Evolutionary conservation across 2,329 filamentous ascomycete genomes (phyloP).

Genomic region (Trichocomaceae sp.): DNA sequence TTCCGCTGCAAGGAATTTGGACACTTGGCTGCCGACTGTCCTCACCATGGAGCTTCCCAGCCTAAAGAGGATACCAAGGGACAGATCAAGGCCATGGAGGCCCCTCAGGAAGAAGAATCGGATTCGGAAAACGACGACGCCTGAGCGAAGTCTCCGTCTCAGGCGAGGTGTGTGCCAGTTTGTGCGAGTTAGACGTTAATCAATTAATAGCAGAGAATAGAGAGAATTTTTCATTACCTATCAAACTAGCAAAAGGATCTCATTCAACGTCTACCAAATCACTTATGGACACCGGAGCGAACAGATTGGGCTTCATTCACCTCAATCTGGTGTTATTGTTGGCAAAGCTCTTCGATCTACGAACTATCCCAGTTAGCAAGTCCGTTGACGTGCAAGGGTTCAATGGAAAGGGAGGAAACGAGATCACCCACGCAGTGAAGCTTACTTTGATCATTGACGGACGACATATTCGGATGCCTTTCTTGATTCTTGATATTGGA

Average conservation of each 20-base stretch:
- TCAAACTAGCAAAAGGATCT: slow-evolving; percentile 8
- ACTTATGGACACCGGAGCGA: slow-evolving; percentile 8
- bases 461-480: background rate
- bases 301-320: slow-evolving; percentile 6
- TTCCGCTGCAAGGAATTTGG: too few relatives aligned
- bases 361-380: background rate
- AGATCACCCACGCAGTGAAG: background rate
- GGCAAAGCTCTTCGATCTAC: background rate
- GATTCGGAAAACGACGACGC: slow-evolving; percentile 3
- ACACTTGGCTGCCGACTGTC: too few relatives aligned
- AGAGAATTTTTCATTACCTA: too few relatives aligned
- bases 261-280: background rate
- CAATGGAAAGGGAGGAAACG: background rate
- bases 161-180: background rate
- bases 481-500: background rate
- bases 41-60: too few relatives aligned
- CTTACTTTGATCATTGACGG: background rate
- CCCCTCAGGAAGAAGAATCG: too few relatives aligned
- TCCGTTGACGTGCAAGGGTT: background rate
- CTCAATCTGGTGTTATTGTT: background rate
- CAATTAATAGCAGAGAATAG: too few relatives aligned
- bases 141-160: slow-evolving; percentile 13
- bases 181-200: too few relatives aligned
- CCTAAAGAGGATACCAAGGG: too few relatives aligned
- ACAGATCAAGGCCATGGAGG: too few relatives aligned